Base-by-base conservation (phyloP, 805 yeast species). In the Wickerhamomyces bovis region DNA sequence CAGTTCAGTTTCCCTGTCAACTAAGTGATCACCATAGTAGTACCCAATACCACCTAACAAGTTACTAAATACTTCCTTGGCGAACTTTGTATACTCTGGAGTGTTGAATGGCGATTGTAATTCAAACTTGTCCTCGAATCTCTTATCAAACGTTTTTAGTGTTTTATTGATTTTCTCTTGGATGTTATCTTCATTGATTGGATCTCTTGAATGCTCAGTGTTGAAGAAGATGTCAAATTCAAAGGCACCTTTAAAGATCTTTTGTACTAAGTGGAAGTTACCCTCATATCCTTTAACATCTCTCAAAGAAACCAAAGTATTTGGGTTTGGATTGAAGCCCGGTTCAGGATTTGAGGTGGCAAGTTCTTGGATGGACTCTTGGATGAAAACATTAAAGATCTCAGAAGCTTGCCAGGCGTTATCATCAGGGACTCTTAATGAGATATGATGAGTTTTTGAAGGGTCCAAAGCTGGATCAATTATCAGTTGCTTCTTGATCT, bases 31-130 rank as follows among this genome's bases (percentile, higher is more conserved):
- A 30, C 99, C 98, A 58, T 86, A 73, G 58, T 85, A 85, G 65
- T 89, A 89, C 2, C 96, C 87, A 44, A 94, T 75, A 13, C 98
- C 98, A 19, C 97, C 99, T 47, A 87, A 62, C 39, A 94, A 70
- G 46, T 90, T 92, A 0, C 97, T 85, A 10, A 92, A 60, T 38
- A 89, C 70, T 55, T 87, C 90, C 55, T 85, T 73, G 1, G 89
- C 96, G 67, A 94, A 90, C 9, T 55, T 53, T 25, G 63, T 57
- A 55, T 81, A 72, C 46, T 62, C 57, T 9, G 53, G 46, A 39
- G 58, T 61, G 42, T 73, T 65, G 58, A 77, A 85, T 3, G 90
- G 92, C 0, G 74, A 65, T 13, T 67, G 62, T 10, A 85, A 66
- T 15, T 75, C 67, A 57, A 81, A 85, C 12, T 71, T 66, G 9